A percentile compares a stretch with the other conserved stretches of the same genome.
These are phyloP conservation scores for Isochrysis galbana DNA, from an alignment of 78 protist genomes.

Conservation along the genomic window DNA sequence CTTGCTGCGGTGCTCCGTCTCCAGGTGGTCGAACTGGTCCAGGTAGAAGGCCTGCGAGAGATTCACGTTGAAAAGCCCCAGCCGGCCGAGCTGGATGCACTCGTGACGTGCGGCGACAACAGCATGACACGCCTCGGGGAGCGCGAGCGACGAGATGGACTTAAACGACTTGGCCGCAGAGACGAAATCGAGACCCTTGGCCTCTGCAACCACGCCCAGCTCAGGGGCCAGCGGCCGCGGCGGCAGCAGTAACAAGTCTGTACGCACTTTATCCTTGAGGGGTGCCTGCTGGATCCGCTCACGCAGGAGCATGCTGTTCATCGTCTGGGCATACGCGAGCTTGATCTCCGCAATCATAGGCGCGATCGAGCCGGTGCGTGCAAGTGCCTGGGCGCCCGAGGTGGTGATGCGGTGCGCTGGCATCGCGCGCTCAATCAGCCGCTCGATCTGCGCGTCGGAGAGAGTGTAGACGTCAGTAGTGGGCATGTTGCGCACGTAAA, in stretches of 20 bases:
- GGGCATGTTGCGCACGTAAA: not conserved
- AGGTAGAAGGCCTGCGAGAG: not conserved
- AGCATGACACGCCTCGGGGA: not conserved
- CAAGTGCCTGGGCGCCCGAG: not conserved
- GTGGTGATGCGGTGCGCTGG: not conserved
- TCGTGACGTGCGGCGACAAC: not conserved
- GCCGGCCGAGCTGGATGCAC: constrained; percentile 10
- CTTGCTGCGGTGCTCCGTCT: not conserved
- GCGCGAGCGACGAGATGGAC: not conserved
- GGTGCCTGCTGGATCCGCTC: not conserved
- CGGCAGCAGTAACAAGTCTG: not conserved
- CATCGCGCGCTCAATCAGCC: not conserved
- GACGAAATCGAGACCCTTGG: not conserved
- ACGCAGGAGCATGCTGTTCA: not conserved
- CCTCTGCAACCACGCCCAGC: not conserved
- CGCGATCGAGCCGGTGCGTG: not conserved
- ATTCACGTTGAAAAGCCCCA: not conserved
- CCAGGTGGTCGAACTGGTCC: constrained; percentile 1
- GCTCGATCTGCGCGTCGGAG: not conserved
- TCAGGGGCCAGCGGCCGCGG: not conserved
- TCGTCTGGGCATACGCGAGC: not conserved
- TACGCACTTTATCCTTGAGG: not conserved
- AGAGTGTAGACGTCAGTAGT: not conserved
- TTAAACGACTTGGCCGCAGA: not conserved
- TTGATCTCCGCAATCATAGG: not conserved